Evolutionary conservation across 2,329 filamentous ascomycete species (phyloP).

Genomic region (Domatiomyces catenatus): DNA sequence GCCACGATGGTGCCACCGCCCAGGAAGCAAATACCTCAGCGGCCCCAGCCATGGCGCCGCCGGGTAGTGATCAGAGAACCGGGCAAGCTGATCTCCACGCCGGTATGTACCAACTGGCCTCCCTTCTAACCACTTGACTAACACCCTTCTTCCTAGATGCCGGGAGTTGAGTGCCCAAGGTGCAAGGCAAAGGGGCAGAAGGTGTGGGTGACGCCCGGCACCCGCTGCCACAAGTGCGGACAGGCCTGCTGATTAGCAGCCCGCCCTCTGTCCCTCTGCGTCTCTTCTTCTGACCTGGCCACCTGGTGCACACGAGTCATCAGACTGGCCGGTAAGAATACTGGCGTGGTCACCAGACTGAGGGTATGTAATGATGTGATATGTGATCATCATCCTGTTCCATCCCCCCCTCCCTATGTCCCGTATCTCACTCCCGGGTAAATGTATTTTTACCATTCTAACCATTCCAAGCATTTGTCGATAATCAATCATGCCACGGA

Average conservation of each 20-base stretch:
- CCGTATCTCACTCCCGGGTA: too few species aligned
- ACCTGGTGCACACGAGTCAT: neutral
- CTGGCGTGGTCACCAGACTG: too few species aligned
- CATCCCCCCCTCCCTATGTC: too few species aligned
- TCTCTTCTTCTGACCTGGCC: neutral
- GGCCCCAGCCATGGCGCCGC: too few species aligned
- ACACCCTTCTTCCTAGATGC: conserved; percentile 22
- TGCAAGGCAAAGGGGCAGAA: conserved; percentile 24
- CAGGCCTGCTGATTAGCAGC: conserved; percentile 22
- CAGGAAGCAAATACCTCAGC: neutral
- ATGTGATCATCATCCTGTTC: too few species aligned
- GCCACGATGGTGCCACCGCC: neutral
- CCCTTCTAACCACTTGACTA: neutral
- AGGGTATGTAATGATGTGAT: too few species aligned
- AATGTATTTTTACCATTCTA: too few species aligned
- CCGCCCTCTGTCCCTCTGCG: neutral
- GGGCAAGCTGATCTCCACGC: conserved; percentile 4
- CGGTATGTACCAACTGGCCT: conserved; percentile 4
- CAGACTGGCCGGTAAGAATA: too few species aligned
- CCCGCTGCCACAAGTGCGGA: conserved; percentile 29
- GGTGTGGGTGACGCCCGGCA: conserved; percentile 33
- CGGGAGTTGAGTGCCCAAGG: conserved; percentile 28
- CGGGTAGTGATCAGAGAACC: neutral
- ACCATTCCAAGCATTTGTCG: too few species aligned
- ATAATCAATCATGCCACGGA: too few species aligned